phyloP scores from a whole-genome alignment of 163 green algal genomes.

The Prototheca stagnorum region DNA sequence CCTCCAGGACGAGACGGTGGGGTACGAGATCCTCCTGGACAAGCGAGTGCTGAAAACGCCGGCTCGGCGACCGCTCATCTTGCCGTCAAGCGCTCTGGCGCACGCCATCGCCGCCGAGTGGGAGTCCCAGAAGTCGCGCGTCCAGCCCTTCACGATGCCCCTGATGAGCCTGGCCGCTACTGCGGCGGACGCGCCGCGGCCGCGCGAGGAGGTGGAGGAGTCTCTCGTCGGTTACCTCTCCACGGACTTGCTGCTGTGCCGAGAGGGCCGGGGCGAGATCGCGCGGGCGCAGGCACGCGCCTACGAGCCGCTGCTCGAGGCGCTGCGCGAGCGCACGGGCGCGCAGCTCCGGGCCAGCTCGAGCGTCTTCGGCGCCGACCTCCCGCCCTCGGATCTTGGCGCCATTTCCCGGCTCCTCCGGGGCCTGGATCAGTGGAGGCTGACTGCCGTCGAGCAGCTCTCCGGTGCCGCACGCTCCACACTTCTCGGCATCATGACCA shows the following conservation, averaged over 20 bases:
- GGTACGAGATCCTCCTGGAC: constrained; percentile 52
- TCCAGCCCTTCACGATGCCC: constrained; percentile 79
- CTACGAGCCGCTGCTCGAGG: constrained; percentile 57
- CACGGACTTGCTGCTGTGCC: constrained; percentile 55
- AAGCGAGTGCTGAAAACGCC: constrained; percentile 48
- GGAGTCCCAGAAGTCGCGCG: constrained; percentile 56
- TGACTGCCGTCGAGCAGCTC: constrained; percentile 48
- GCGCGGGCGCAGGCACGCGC: constrained; percentile 29
- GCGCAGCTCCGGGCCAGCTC: constrained; percentile 32
- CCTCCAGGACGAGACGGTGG: no score
- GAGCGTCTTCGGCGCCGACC: constrained; percentile 44
- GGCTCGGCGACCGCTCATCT: constrained; percentile 30
- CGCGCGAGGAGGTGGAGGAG: constrained; percentile 38
- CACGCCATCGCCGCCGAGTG: constrained; percentile 76
- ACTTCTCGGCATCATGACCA: constrained; percentile 44
- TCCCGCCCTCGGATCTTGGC: constrained; percentile 16
- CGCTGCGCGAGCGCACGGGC: constrained; percentile 31
- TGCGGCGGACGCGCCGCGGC: constrained; percentile 67
- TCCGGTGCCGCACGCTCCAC: constrained; percentile 47
- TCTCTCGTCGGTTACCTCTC: constrained; percentile 65
- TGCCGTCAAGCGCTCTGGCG: constrained; percentile 51
- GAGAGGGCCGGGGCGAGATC: constrained; percentile 31
- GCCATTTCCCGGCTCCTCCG: constrained; percentile 14
- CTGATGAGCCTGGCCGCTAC: constrained; percentile 79
- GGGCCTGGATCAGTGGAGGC: constrained; percentile 40